Conservation (phyloP, 1,284 basidiomycete genomes). For the Ganoderma multipileum region DNA sequence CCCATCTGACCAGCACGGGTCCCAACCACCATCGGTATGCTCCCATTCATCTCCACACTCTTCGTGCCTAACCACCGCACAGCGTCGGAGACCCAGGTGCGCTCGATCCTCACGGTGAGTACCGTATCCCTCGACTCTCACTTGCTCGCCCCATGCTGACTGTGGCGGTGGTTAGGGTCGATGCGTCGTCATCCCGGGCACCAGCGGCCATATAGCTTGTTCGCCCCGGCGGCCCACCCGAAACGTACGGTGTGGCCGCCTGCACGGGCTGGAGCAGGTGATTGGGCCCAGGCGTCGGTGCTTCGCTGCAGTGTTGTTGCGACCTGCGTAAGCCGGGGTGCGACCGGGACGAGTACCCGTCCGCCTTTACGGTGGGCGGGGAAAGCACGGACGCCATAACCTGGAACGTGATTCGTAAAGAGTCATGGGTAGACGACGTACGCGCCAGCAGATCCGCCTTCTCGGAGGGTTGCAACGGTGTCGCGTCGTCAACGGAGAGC, state of each 20-base stretch:
- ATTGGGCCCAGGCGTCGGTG: slow-evolving; percentile 4
- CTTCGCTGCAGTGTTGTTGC: neutral
- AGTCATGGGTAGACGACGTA: slow-evolving; percentile 3
- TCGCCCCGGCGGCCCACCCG: neutral
- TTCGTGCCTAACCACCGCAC: no score
- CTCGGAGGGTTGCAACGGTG: neutral
- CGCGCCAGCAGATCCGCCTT: neutral
- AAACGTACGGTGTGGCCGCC: neutral
- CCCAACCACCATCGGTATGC: neutral
- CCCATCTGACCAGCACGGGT: neutral
- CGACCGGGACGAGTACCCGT: slow-evolving; percentile 4
- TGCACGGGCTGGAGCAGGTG: neutral
- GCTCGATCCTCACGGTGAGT: neutral
- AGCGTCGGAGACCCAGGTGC: neutral
- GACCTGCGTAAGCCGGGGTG: neutral
- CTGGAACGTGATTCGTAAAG: neutral
- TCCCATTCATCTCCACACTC: neutral
- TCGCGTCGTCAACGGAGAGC: slow-evolving; percentile 5
- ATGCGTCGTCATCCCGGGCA: slow-evolving; percentile 7
- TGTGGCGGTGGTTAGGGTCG: neutral
- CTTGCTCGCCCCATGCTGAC: neutral
- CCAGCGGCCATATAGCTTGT: neutral
- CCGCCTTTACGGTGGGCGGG: neutral
- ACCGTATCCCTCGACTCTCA: neutral
- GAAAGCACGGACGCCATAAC: slow-evolving; percentile 6